phyloP scores from a whole-genome alignment of 768 basidiomycete genomes.

The Sporobolomyces roseus region DNA sequence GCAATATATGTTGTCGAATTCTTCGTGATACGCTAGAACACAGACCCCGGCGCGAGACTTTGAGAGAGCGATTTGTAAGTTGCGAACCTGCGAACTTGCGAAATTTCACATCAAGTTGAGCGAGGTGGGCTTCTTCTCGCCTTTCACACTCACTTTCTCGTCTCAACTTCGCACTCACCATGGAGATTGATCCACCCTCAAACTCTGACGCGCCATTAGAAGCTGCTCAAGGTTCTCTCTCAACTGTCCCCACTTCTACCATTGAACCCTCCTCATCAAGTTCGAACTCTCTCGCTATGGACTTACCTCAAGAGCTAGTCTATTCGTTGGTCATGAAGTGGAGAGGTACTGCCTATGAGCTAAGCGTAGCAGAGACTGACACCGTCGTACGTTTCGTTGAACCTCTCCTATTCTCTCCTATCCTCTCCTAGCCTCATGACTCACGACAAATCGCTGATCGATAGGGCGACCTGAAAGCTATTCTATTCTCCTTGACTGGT shows the following conservation, averaged over 20 bases:
- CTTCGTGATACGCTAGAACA: too few species aligned
- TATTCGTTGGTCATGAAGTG: conserved; percentile 19
- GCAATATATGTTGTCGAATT: too few species aligned
- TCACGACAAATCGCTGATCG: background rate
- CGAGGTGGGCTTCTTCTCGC: background rate
- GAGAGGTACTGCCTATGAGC: background rate
- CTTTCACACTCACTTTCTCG: background rate
- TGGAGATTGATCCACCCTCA: background rate
- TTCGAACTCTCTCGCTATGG: background rate
- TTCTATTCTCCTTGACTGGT: conserved; percentile 64
- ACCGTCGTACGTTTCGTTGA: conserved; percentile 19
- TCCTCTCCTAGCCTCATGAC: too few species aligned
- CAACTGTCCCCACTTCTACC: background rate
- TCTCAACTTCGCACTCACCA: background rate
- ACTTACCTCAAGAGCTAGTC: conserved; percentile 3
- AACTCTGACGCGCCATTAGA: background rate
- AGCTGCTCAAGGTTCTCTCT: background rate
- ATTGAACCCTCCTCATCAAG: background rate
- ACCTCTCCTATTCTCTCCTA: too few species aligned
- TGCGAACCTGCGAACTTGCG: too few species aligned
- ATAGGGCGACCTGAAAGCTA: conserved; percentile 71
- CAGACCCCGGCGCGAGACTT: too few species aligned
- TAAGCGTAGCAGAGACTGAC: conserved; percentile 14
- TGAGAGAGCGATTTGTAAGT: background rate
- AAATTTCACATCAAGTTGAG: too few species aligned